These are phyloP conservation scores for Lentinus polychrous DNA, from an alignment of 1,284 basidiomycete species.

Conservation along the genomic window DNA sequence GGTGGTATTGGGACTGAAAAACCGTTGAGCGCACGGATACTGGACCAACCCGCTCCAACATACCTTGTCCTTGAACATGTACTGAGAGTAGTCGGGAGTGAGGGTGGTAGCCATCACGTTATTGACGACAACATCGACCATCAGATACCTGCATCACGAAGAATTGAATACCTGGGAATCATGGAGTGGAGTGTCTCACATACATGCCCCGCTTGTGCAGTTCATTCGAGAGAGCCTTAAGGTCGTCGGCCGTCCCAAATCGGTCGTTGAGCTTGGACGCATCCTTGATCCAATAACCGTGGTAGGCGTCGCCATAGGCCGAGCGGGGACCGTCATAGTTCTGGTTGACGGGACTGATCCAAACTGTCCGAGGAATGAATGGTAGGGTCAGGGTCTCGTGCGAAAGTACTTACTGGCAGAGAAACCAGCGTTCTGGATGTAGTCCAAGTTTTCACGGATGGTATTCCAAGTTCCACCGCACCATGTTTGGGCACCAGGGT, in stretches of 20 bases:
- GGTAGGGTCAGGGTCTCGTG: neutral
- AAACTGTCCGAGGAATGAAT: slow-evolving; percentile 30
- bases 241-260: slow-evolving; percentile 68
- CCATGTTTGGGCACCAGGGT: slow-evolving; percentile 49
- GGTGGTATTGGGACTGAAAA: slow-evolving; percentile 50
- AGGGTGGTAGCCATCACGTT: slow-evolving; percentile 59
- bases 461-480: slow-evolving; percentile 80
- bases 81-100: slow-evolving; percentile 50
- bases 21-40: neutral
- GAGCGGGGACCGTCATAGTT: slow-evolving; percentile 68
- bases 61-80: slow-evolving; percentile 57
- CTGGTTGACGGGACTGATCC: slow-evolving; percentile 63
- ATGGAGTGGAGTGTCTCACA: slow-evolving; percentile 11
- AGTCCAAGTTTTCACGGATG: slow-evolving; percentile 71
- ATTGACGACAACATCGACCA: slow-evolving; percentile 79
- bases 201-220: slow-evolving; percentile 69
- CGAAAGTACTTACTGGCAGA: slow-evolving; percentile 51
- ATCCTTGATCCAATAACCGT: slow-evolving; percentile 67
- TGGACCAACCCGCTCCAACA: slow-evolving; percentile 3
- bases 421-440: slow-evolving; percentile 73
- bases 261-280: slow-evolving; percentile 57
- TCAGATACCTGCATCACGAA: slow-evolving; percentile 44
- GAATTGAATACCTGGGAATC: neutral
- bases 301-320: slow-evolving; percentile 64
- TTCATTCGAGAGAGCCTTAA: slow-evolving; percentile 60